Conservation (phyloP, 2,329 filamentous ascomycete species). For the Plectosphaerella sp. region DNA sequence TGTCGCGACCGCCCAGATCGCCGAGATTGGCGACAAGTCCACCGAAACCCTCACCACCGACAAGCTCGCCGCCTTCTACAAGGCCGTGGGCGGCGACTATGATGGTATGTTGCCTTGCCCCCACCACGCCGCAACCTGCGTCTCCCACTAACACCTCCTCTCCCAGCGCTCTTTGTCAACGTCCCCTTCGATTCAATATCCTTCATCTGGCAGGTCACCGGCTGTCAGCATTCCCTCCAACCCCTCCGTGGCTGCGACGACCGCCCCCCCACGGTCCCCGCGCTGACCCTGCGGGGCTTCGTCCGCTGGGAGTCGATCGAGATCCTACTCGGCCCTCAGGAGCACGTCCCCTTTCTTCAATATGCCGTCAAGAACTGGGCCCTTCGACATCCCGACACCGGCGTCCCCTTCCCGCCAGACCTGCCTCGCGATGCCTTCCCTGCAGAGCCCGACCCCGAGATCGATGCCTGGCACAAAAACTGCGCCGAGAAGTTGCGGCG, state of each 20-base stretch:
- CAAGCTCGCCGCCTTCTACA: constrained; percentile 75
- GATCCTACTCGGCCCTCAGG: constrained; percentile 78
- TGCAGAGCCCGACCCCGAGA: constrained; percentile 66
- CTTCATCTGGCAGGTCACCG: constrained; percentile 87
- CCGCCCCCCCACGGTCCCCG: constrained; percentile 71
- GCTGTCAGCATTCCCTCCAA: constrained; percentile 84
- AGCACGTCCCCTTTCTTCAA: constrained; percentile 81
- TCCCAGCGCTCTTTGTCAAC: constrained; percentile 67
- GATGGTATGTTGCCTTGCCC: constrained; percentile 46
- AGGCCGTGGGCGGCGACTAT: constrained; percentile 69
- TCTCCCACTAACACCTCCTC: constrained; percentile 3
- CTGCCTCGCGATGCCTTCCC: constrained; percentile 65
- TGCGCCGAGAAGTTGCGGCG: constrained; percentile 67
- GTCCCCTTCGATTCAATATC: constrained; percentile 73
- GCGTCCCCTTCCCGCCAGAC: constrained; percentile 59
- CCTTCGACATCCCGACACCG: constrained; percentile 70
- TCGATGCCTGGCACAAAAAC: constrained; percentile 78
- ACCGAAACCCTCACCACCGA: constrained; percentile 53
- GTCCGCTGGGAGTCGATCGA: constrained; percentile 93
- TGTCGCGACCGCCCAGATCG: constrained; percentile 36
- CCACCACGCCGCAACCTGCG: not conserved
- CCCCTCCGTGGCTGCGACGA: constrained; percentile 66
- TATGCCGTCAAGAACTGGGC: constrained; percentile 74
- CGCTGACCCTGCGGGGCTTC: constrained; percentile 78
- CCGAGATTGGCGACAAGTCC: constrained; percentile 53